Conservation (phyloP, 371 early-diverging fungal species). For the Mucor indicus region DNA sequence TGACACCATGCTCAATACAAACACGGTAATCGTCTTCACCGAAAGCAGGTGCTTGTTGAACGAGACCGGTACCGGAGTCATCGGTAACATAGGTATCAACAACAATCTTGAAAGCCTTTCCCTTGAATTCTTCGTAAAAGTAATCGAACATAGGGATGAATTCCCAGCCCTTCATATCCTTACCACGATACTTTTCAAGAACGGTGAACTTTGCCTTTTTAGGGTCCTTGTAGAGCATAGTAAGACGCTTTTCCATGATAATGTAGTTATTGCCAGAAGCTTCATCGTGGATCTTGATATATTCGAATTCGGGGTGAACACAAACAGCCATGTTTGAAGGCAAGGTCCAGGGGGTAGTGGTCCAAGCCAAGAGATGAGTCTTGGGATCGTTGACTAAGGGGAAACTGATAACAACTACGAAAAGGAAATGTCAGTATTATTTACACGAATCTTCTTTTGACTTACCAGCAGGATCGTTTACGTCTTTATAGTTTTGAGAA, state of each 20-base stretch:
- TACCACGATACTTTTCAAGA: conserved; percentile 79
- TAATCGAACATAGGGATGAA: conserved; percentile 94
- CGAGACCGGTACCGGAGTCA: conserved; percentile 99
- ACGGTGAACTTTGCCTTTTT: conserved; percentile 93
- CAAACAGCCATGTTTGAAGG: conserved; percentile 96
- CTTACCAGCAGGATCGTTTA: conserved; percentile 92
- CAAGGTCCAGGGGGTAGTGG: conserved; percentile 99
- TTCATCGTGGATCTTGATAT: conserved; percentile 90
- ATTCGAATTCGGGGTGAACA: conserved; percentile 93
- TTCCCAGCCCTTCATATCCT: conserved; percentile 85
- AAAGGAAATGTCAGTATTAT: not conserved
- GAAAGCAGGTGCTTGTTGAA: conserved; percentile 99
- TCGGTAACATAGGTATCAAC: conserved; percentile 95
- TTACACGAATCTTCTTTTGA: not conserved
- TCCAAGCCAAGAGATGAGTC: conserved; percentile 95
- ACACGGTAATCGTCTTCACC: conserved; percentile 99
- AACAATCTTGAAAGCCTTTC: conserved; percentile 86
- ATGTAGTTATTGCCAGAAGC: conserved; percentile 81
- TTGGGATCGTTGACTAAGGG: conserved; percentile 83
- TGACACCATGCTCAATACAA: conserved; percentile 82
- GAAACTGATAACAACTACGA: conserved; percentile 89
- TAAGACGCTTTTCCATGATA: conserved; percentile 82
- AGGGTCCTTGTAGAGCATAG: conserved; percentile 88
- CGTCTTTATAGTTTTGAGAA: conserved; percentile 99
- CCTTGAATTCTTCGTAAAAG: conserved; percentile 71